phyloP scores from a whole-genome alignment of 306 rosid genomes.

The Begonia masoniana region DNA sequence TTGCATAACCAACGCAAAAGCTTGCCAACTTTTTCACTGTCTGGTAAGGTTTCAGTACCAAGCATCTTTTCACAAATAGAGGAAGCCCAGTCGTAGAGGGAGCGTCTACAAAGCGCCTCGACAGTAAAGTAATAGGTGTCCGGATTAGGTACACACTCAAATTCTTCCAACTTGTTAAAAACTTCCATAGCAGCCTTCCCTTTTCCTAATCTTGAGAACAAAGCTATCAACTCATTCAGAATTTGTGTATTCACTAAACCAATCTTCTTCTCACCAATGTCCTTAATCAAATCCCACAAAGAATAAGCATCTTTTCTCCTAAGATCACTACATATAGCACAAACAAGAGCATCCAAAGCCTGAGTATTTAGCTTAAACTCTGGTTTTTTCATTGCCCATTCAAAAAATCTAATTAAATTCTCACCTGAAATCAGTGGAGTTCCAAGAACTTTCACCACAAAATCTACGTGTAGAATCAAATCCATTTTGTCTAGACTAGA shows the following conservation, averaged over 20 bases:
- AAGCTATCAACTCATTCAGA: constrained; percentile 37
- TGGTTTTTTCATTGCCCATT: constrained; percentile 47
- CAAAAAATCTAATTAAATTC: constrained; percentile 47
- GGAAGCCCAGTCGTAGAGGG: constrained; percentile 38
- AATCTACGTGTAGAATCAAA: constrained; percentile 29
- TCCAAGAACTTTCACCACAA: constrained; percentile 33
- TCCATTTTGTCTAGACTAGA: constrained; percentile 31
- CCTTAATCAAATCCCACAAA: constrained; percentile 60
- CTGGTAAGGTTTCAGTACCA: constrained; percentile 30
- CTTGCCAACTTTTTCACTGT: constrained; percentile 42
- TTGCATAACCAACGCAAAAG: constrained; percentile 58
- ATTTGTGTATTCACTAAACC: constrained; percentile 19
- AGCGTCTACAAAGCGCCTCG: constrained; percentile 51
- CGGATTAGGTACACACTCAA: constrained; percentile 39
- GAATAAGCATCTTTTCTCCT: constrained; percentile 27
- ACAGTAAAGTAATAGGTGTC: constrained; percentile 47
- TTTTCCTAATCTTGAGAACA: constrained; percentile 50
- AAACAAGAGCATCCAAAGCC: constrained; percentile 39
- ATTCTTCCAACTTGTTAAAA: constrained; percentile 34
- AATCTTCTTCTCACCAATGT: constrained; percentile 33
- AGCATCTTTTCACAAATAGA: constrained; percentile 48
- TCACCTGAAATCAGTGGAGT: constrained; percentile 34
- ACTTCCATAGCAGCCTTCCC: constrained; percentile 61
- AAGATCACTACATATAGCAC: constrained; percentile 13
- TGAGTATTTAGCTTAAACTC: constrained; percentile 21